Conservation (phyloP, 768 basidiomycete species). For the Clitopilus hobsonii region DNA sequence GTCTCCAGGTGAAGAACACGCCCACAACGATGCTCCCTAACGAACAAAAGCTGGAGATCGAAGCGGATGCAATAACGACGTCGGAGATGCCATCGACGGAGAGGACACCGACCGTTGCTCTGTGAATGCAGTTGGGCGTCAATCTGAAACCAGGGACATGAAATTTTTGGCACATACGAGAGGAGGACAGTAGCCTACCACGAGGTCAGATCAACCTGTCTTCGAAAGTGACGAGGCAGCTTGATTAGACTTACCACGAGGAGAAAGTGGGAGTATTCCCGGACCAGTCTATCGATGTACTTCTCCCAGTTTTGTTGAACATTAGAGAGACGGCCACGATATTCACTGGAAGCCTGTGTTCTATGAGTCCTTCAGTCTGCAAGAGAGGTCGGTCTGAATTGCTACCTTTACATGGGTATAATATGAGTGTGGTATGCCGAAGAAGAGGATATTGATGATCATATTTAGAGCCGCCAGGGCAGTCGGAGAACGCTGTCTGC, state of each 20-base stretch:
- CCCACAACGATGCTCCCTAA: constrained; percentile 53
- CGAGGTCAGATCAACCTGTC: neutral
- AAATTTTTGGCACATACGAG: constrained; percentile 30
- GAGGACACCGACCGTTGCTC: constrained; percentile 47
- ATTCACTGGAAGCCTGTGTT: constrained; percentile 35
- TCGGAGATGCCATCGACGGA: constrained; percentile 37
- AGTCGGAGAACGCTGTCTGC: constrained; percentile 7
- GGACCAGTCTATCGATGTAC: constrained; percentile 45
- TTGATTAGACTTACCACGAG: constrained; percentile 39
- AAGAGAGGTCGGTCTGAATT: neutral
- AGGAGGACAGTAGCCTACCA: constrained; percentile 47
- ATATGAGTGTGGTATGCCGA: constrained; percentile 50
- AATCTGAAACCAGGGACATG: neutral
- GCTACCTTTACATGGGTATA: constrained; percentile 39
- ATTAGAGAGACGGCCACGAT: constrained; percentile 41
- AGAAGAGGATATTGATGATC: constrained; percentile 39
- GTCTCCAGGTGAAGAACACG: constrained; percentile 53
- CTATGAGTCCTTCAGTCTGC: neutral
- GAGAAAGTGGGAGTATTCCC: constrained; percentile 54
- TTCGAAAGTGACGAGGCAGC: neutral
- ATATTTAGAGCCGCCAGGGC: constrained; percentile 24
- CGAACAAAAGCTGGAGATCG: constrained; percentile 43
- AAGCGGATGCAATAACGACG: constrained; percentile 30
- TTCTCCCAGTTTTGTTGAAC: constrained; percentile 46
- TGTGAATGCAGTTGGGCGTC: constrained; percentile 10